Percentiles rank a stretch among this genome's conserved stretches.
These are phyloP conservation scores for Hansenula sp. DNA, from an alignment of 1,139 yeast species.

Conservation along the genomic window DNA sequence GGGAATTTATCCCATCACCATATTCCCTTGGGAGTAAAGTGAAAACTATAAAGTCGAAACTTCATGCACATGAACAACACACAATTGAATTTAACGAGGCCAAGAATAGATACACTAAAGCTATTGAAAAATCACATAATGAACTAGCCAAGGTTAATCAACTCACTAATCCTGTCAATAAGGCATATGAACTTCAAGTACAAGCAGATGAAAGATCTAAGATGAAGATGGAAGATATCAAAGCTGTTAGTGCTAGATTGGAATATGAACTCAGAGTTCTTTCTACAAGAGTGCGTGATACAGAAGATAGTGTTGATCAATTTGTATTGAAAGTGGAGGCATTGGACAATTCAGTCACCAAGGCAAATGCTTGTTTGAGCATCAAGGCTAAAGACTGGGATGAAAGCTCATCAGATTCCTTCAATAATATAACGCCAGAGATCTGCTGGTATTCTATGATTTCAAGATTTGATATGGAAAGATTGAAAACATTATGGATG, in stretches of 20 bases:
- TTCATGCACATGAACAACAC: slow-evolving; percentile 21
- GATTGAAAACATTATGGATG: slow-evolving; percentile 40
- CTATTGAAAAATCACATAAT: slow-evolving; percentile 11
- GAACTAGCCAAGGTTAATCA: slow-evolving; percentile 25
- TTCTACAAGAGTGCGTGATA: slow-evolving; percentile 69
- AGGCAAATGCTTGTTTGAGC: neutral
- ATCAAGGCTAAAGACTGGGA: slow-evolving; percentile 3
- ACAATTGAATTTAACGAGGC: slow-evolving; percentile 27
- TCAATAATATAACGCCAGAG: slow-evolving; percentile 6
- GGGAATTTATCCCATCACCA: slow-evolving; percentile 24
- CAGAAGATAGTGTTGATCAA: slow-evolving; percentile 64
- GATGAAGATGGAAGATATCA: slow-evolving; percentile 55
- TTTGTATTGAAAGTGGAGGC: slow-evolving; percentile 40
- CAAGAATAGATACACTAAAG: slow-evolving; percentile 31
- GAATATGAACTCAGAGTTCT: slow-evolving; percentile 76
- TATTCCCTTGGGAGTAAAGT: slow-evolving; percentile 26
- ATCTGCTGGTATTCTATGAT: slow-evolving; percentile 33
- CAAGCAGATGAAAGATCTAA: slow-evolving; percentile 34
- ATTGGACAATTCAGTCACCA: slow-evolving; percentile 24
- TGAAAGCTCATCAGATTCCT: slow-evolving; percentile 4
- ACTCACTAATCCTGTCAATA: slow-evolving; percentile 32
- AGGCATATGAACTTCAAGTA: slow-evolving; percentile 27
- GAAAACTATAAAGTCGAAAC: slow-evolving; percentile 24
- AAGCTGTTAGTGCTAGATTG: slow-evolving; percentile 68
- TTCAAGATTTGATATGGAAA: slow-evolving; percentile 41